Evolutionary conservation across 768 basidiomycete species (phyloP).

Genomic region (Tulasnella sp.): DNA sequence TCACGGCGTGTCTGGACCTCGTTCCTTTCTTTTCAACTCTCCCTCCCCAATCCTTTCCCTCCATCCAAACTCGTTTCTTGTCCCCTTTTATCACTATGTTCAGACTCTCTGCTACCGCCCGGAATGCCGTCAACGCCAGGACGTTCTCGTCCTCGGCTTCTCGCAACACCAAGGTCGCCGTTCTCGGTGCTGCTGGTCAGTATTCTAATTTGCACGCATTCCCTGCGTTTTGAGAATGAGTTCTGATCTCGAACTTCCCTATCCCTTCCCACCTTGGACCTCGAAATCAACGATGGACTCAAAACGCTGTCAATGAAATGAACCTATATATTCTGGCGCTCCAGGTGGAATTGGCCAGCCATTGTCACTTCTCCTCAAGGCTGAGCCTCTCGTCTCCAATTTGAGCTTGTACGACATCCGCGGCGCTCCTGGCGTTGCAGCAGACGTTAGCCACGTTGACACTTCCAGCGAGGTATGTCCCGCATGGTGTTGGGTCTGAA

Average conservation of each 20-base stretch:
- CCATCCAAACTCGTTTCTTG: neutral
- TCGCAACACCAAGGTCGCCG: constrained; percentile 80
- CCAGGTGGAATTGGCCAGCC: constrained; percentile 91
- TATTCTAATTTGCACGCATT: constrained; percentile 18
- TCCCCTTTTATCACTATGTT: neutral
- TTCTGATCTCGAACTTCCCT: neutral
- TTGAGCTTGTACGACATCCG: constrained; percentile 91
- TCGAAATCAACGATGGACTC: neutral
- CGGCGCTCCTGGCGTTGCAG: constrained; percentile 93
- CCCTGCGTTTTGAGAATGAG: neutral
- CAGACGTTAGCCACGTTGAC: constrained; percentile 93
- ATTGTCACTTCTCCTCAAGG: constrained; percentile 87
- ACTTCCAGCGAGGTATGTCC: constrained; percentile 62
- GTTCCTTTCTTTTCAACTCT: neutral
- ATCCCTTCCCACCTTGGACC: neutral
- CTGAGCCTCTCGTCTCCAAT: constrained; percentile 78
- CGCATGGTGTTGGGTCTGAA: neutral
- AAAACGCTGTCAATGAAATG: neutral
- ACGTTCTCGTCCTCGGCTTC: constrained; percentile 68
- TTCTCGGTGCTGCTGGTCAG: constrained; percentile 89
- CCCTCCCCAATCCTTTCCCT: neutral
- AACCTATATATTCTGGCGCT: neutral
- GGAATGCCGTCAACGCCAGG: constrained; percentile 27
- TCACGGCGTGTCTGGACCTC: neutral
- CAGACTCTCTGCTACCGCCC: constrained; percentile 13